phyloP scores from a whole-genome alignment of 2,329 filamentous ascomycete species.

The Neofusicoccum parvum region DNA sequence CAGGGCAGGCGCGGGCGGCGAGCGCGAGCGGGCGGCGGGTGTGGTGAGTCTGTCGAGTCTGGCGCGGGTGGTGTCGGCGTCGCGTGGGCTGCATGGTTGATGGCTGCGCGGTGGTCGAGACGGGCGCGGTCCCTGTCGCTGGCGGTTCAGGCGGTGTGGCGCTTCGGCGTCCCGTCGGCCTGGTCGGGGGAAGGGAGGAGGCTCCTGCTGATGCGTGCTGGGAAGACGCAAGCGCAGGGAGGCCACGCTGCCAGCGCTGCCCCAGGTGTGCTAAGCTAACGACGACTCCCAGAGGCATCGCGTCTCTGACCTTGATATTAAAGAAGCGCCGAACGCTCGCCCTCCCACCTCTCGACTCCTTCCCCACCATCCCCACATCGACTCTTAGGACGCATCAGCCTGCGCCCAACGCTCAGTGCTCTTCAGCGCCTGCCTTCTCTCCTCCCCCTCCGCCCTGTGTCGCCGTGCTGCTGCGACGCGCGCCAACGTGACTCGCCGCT shows the following conservation, averaged over 20 bases:
- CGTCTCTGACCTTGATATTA: slow-evolving; percentile 10
- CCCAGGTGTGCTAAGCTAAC: not conserved
- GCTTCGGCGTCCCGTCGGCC: slow-evolving; percentile 11
- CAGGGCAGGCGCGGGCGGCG: no score
- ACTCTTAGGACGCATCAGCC: not conserved
- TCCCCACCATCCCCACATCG: slow-evolving; percentile 14
- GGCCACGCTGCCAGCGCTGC: not conserved
- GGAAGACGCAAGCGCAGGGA: slow-evolving; percentile 1
- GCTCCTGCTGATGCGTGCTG: slow-evolving; percentile 1
- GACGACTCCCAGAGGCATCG: not conserved
- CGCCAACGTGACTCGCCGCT: slow-evolving; percentile 10
- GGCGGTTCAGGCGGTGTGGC: slow-evolving; percentile 17
- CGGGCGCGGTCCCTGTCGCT: slow-evolving; percentile 4
- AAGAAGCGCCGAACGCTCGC: slow-evolving; percentile 14
- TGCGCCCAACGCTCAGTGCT: slow-evolving; percentile 3
- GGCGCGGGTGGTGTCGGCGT: not conserved
- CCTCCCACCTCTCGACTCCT: not conserved
- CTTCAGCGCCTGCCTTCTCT: not conserved
- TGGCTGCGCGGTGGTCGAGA: slow-evolving; percentile 4
- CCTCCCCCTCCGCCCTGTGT: not conserved
- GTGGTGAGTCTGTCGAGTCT: no score
- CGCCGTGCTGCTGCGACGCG: no score
- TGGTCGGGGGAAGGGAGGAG: not conserved
- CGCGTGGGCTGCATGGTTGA: slow-evolving; percentile 2
- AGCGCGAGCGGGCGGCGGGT: no score